Evolutionary conservation across 73 alveolate species (phyloP).

Genomic region (Paraurostyla sp.): DNA sequence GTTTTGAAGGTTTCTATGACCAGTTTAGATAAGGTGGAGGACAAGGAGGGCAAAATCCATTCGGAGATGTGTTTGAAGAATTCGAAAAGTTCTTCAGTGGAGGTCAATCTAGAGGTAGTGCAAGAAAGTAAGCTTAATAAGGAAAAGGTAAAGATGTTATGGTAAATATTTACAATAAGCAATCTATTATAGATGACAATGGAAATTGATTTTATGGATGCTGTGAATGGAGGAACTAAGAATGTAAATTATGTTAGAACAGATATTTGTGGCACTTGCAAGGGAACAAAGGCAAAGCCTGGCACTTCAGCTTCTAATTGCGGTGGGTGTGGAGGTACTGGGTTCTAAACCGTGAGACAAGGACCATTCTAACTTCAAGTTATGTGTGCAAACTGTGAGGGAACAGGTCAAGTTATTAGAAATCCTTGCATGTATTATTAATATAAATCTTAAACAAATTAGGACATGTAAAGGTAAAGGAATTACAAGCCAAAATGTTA

Average conservation of each 20-base stretch:
- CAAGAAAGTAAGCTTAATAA: slow-evolving; percentile 45
- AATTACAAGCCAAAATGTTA: slow-evolving; percentile 45
- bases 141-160: slow-evolving; percentile 78
- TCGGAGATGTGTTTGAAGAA: slow-evolving; percentile 85
- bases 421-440: slow-evolving; percentile 82
- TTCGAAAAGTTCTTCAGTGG: slow-evolving; percentile 86
- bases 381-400: slow-evolving; percentile 85
- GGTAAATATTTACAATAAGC: slow-evolving; percentile 17
- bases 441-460: too few relatives aligned
- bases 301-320: slow-evolving; percentile 91
- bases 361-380: slow-evolving; percentile 89
- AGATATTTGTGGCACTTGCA: slow-evolving; percentile 85
- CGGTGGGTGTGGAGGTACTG: slow-evolving; percentile 90
- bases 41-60: slow-evolving; percentile 67
- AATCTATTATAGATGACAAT: slow-evolving; percentile 47
- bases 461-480: slow-evolving; percentile 88
- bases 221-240: slow-evolving; percentile 86
- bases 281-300: slow-evolving; percentile 88
- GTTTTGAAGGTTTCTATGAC: slow-evolving; percentile 39
- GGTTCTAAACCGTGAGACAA: slow-evolving; percentile 75
- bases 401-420: slow-evolving; percentile 84
- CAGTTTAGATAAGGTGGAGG: slow-evolving; percentile 33
- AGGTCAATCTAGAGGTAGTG: slow-evolving; percentile 67
- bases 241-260: slow-evolving; percentile 69
- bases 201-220: slow-evolving; percentile 88